Conservation (phyloP, 495 filamentous ascomycete species). For the Bacidia rubella region DNA sequence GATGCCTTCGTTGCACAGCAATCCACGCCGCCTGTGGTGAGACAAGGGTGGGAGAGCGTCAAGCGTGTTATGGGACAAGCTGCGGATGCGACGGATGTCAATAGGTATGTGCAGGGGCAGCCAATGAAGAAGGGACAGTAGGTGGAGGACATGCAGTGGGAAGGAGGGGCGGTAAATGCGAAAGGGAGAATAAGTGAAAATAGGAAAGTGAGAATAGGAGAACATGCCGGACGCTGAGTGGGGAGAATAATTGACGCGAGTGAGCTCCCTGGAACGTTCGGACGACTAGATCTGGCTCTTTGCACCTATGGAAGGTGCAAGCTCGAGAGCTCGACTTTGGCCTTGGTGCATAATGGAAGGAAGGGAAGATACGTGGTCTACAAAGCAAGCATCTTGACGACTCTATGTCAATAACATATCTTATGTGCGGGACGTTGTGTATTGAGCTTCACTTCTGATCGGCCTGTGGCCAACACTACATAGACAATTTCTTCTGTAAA, state of each 20-base stretch:
- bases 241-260: too few species aligned
- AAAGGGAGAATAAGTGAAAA: too few species aligned
- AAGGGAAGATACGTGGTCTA: conserved; percentile 37
- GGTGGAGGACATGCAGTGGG: not conserved
- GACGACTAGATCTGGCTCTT: too few species aligned
- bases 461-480: not conserved
- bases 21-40: conserved; percentile 69
- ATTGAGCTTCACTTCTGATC: not conserved
- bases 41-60: conserved; percentile 67
- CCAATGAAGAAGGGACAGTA: conserved; percentile 48
- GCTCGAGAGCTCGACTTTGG: too few species aligned
- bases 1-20: conserved; percentile 76
- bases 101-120: conserved; percentile 47
- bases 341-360: too few species aligned
- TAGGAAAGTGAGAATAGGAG: too few species aligned
- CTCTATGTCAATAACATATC: not conserved
- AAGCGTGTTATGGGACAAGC: conserved; percentile 62
- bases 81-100: conserved; percentile 65
- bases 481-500: not conserved
- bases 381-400: not conserved
- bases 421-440: not conserved
- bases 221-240: too few species aligned
- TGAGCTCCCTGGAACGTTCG: too few species aligned
- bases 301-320: too few species aligned
- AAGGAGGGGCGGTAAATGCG: not conserved